Evolutionary conservation across 2,329 filamentous ascomycete genomes (phyloP).

Genomic region (Fusarium metavorans): DNA sequence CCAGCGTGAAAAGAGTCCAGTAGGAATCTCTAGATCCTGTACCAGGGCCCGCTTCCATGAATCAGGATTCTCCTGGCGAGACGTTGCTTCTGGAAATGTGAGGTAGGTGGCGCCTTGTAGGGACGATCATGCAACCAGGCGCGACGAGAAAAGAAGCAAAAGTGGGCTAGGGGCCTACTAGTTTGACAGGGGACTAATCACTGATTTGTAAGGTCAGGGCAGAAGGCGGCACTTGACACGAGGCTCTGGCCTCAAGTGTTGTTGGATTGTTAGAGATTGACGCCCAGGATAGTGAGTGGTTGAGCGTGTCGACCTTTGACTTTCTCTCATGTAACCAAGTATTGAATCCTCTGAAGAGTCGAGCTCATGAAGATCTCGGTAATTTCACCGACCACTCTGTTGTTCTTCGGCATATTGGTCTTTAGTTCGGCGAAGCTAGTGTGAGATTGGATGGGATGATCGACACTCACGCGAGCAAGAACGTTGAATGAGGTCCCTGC

Average conservation of each 20-base stretch:
- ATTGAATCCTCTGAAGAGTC: not conserved
- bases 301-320: not conserved
- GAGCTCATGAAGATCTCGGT: not conserved
- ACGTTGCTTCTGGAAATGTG: not conserved
- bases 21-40: not conserved
- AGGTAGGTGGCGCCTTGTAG: not conserved
- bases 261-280: not conserved
- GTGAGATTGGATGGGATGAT: not conserved
- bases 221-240: not conserved
- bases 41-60: conserved; percentile 13
- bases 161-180: not conserved
- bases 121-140: not conserved
- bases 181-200: not conserved
- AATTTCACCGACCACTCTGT: not conserved
- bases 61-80: not conserved
- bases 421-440: not conserved
- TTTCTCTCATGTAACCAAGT: not conserved
- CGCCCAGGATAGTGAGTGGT: not conserved
- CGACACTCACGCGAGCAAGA: not conserved
- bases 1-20: conserved; percentile 10
- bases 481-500: not conserved
- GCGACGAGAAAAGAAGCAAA: conserved; percentile 6
- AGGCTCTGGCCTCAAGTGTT: not conserved
- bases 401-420: not conserved
- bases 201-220: not conserved